Base-by-base conservation (phyloP, 140 eudicot species). In the Anethum foeniculum region DNA sequence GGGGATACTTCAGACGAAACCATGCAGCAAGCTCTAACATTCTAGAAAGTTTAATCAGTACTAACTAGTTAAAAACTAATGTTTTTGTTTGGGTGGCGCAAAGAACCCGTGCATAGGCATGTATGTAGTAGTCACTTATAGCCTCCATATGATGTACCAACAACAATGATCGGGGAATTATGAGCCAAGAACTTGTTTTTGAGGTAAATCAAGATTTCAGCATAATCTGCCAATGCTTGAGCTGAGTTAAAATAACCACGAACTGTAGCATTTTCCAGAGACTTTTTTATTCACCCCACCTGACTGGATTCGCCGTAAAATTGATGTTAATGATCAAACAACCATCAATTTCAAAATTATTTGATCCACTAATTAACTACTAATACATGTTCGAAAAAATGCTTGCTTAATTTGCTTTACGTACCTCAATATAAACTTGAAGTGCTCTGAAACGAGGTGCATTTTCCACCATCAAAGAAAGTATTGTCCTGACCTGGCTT, bases 81-180 rank as follows among this genome's bases (percentile, higher is more conserved):
- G 4, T 11, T 11, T 49, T 5, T 49, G 19, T 49, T 0, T 49
- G 6, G 2, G 54, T 34, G 38, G 38, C 21, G 18, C 4, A 13
- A 47, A 13, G 18, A 47, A 47, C 52, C 16, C 4, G 3, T 47
- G 52, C 52, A 47, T 1, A 18, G 1, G 23, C 14, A 71, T 30
- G n/a, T 15, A 15, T 36, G 12, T 68, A 38, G 3, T 71, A 48
- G 54, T 48, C 34, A 87, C 92, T 89, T 81, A 90, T 97, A 89
- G 90, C 97, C 97, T 64, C 98, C 98, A 67, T 94, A 92, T 19
- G 98, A 94, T 34, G 96, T 97, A 62, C 98, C 98, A 14, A 90
- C 5, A 48, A 92, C 96, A 28, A 94, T 89, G 69, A 92, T 77
- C 11, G 98, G 98, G 16, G 97, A 90, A 80, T 81, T 12, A 14